A percentile compares a stretch with the other conserved stretches of the same genome.
phyloP scores from a whole-genome alignment of 768 basidiomycete genomes.

The Holtermannia corniformis region DNA sequence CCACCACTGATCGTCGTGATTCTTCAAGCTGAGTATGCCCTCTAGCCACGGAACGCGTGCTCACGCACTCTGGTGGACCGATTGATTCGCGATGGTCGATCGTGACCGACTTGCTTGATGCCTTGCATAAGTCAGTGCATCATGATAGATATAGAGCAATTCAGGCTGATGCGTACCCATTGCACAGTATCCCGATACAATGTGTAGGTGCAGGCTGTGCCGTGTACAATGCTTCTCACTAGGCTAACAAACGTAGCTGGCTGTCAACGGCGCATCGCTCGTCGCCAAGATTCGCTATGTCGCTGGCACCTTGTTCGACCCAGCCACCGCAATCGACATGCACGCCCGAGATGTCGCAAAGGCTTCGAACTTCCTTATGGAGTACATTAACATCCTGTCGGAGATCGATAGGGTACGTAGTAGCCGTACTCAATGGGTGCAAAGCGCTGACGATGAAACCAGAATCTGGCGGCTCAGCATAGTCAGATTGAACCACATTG shows the following conservation, averaged over 20 bases:
- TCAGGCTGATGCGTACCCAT: background rate
- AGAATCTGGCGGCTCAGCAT: background rate
- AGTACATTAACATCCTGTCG: background rate
- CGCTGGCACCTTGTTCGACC: constrained; percentile 22
- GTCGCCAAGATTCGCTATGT: constrained; percentile 23
- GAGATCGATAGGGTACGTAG: background rate
- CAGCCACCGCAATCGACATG: background rate
- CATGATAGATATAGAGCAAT: too few relatives aligned
- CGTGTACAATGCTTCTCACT: background rate
- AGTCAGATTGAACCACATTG: too few relatives aligned
- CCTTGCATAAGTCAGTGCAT: constrained; percentile 14
- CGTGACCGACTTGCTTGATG: constrained; percentile 24
- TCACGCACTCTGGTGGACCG: constrained; percentile 15
- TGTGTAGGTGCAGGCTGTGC: constrained; percentile 7
- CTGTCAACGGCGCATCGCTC: constrained; percentile 22
- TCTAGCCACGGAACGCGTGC: constrained; percentile 17
- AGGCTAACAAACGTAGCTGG: constrained; percentile 11
- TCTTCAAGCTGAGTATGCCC: background rate
- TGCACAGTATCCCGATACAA: constrained; percentile 15
- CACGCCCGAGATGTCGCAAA: background rate
- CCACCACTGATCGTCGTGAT: too few relatives aligned
- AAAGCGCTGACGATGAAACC: background rate
- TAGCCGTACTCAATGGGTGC: too few relatives aligned
- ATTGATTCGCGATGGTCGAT: constrained; percentile 17
- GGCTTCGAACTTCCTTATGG: background rate